Evolutionary conservation across 2,329 filamentous ascomycete genomes (phyloP), one percentile per base, ranked within the genome.

Genomic region (Curvularia hawaiiensis): DNA sequence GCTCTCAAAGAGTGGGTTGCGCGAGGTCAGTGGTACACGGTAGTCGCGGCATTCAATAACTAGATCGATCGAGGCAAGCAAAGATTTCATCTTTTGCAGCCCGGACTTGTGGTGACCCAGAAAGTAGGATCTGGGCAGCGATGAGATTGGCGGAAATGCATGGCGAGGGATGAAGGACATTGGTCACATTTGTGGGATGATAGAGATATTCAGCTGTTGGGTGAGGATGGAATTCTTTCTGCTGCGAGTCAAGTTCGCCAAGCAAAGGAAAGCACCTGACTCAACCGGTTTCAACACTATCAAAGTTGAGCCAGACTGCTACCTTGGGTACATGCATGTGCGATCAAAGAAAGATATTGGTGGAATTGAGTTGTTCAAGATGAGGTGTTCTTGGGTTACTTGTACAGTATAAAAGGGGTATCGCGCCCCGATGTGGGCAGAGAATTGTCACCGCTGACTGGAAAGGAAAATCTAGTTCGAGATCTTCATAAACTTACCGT

Each of bases 41-140:
- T 92, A 92, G 80, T 99, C 95, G 71, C 95, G 90, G 76, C 93
- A 97, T 80, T 99, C 95, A 71, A 99, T 86, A 52, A 99, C 87
- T 43, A 98, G 87, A 70, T 93, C 90, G 68, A 97, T 90, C 61
- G 87, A 88, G 28, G 88, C 87, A 48, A 99, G 84, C 73, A 90
- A 84, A 39, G 85, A 85, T 74, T 91, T 90, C 89, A 98, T 97
- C 74, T 90, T 89, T 47, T 84, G 82, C 31, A 97, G 82, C 16
- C 91, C 95, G 10, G 90, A 85, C 59, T 87, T 86, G 82, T 99
- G 95, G 79, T 99, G 95, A 61, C 95, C 95, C 46, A 98, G 84
- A 79, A 91, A 99, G 79, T 98, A 99, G 58, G 94, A 95, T 64
- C 91, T 88, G 39, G 90, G 89, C 60, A 98, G 88, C 51, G 88